Base-by-base conservation (phyloP, 345 rosid species). In the Clarkia xantiana region DNA sequence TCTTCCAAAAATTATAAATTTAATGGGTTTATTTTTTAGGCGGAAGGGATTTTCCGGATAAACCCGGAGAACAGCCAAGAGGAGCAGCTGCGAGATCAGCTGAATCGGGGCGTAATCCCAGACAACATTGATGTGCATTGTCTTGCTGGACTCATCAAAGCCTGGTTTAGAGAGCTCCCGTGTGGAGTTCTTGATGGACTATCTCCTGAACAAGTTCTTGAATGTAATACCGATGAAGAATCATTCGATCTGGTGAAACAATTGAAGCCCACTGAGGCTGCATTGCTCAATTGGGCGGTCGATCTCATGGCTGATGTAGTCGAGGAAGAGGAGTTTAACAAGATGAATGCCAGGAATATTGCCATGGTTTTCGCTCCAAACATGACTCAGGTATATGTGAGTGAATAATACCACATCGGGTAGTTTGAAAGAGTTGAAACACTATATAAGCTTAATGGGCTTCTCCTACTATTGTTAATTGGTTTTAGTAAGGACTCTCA, bases 111-210 rank as follows among this genome's bases (percentile, higher is more conserved):
- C 39, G 73, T 79, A 48, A 86, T 91, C 18, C 98, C 96, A 0
- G 78, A 79, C 47, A 70, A 79, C 47, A 86, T 86, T n/a, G 94
- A 86, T 62, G 93, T 86, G 11, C 98, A 91, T 58, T 91, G 96
- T 53, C 57, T 91, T 57, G 96, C 98, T 23, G 96, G 94, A 57
- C 89, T 86, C 58, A 91, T 91, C 39, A 91, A 91, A 53, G 98
- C 98, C 45, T 91, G 98, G 98, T 83, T 91, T 61, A 65, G 98
- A 58, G 98, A 91, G 75, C 84, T 91, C 52, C 98, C 94, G 41
- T 80, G 77, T 1, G 96, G 98, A 12, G 93, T 91, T n/a, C 78
- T 91, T 1, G 96, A 91, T 34, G 94, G 94, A 55, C 89, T 91
- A 64, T 91, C 96, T 38, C 96, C 96, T 42, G 94, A 91, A 29